phyloP scores from a whole-genome alignment of 2,329 filamentous ascomycete genomes.

The Hymenotorrendiella dingleyae region DNA sequence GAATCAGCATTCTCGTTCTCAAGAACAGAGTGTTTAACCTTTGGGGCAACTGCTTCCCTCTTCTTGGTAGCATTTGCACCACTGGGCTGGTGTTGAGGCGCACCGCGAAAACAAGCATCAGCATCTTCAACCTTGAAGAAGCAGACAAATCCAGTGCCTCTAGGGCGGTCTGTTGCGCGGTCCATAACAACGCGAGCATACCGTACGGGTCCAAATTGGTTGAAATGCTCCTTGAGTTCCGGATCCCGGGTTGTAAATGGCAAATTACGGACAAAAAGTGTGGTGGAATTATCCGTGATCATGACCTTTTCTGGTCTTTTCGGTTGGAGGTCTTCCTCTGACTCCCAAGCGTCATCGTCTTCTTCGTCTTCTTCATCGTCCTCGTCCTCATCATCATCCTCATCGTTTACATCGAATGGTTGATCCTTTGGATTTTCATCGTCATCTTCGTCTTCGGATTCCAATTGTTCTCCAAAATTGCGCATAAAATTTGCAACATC shows the following conservation, averaged over 20 bases:
- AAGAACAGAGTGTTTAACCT: conserved; percentile 71
- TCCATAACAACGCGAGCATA: conserved; percentile 93
- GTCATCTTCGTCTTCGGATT: conserved; percentile 33
- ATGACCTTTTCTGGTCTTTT: conserved; percentile 32
- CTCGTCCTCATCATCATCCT: conserved; percentile 29
- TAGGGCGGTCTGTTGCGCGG: conserved; percentile 74
- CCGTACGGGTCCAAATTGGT: conserved; percentile 77
- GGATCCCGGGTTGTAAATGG: conserved; percentile 85
- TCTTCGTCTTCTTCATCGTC: conserved; percentile 37
- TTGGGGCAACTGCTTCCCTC: conserved; percentile 29
- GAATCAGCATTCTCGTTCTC: conserved; percentile 80
- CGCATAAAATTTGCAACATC: conserved; percentile 33
- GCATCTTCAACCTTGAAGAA: conserved; percentile 76
- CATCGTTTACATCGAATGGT: conserved; percentile 30
- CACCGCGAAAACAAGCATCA: conserved; percentile 66
- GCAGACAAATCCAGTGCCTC: conserved; percentile 91
- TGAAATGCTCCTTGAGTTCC: conserved; percentile 76
- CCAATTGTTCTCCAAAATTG: conserved; percentile 29
- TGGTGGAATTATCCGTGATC: conserved; percentile 62
- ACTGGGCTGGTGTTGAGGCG: conserved; percentile 54
- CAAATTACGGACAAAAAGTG: conserved; percentile 88
- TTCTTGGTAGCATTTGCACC: conserved; percentile 30
- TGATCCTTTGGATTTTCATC: background rate
- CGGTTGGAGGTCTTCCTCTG: conserved; percentile 34
- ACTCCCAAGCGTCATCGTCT: conserved; percentile 32